Evolutionary conservation across 75 land plant genomes (phyloP).

Genomic region (Picea glauca): DNA sequence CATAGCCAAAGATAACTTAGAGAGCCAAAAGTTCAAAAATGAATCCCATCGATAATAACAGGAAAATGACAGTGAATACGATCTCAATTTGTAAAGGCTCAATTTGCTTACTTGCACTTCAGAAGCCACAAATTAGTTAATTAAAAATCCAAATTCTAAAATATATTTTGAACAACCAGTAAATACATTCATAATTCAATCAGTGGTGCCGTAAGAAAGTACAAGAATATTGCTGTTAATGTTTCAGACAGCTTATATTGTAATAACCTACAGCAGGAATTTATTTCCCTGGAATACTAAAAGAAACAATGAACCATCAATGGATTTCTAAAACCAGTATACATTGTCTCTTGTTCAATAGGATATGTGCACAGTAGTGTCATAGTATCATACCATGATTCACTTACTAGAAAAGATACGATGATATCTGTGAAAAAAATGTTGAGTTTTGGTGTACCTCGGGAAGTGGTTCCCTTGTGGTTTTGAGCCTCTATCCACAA

Average conservation of each 20-base stretch:
- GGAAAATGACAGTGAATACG: background rate
- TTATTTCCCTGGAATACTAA: background rate
- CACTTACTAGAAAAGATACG: too few species aligned
- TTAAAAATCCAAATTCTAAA: background rate
- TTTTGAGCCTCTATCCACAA: too few species aligned
- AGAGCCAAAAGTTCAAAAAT: slow-evolving; percentile 3
- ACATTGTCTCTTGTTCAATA: too few species aligned
- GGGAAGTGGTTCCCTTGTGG: too few species aligned
- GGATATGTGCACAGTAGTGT: too few species aligned
- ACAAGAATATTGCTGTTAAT: background rate
- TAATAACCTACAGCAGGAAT: background rate
- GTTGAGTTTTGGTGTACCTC: too few species aligned
- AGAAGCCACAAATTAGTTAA: too few species aligned
- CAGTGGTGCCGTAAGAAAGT: too few species aligned
- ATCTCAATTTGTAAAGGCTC: background rate
- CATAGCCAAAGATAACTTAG: background rate
- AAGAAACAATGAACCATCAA: background rate
- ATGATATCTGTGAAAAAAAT: too few species aligned
- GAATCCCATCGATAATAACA: slow-evolving; percentile 5
- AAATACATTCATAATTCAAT: background rate
- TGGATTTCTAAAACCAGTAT: background rate
- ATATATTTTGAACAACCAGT: background rate
- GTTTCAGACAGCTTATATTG: background rate
- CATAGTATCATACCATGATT: too few species aligned
- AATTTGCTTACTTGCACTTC: too few species aligned